phyloP scores from a whole-genome alignment of 805 yeast genomes.

The Danielozyma ontarioensis region DNA sequence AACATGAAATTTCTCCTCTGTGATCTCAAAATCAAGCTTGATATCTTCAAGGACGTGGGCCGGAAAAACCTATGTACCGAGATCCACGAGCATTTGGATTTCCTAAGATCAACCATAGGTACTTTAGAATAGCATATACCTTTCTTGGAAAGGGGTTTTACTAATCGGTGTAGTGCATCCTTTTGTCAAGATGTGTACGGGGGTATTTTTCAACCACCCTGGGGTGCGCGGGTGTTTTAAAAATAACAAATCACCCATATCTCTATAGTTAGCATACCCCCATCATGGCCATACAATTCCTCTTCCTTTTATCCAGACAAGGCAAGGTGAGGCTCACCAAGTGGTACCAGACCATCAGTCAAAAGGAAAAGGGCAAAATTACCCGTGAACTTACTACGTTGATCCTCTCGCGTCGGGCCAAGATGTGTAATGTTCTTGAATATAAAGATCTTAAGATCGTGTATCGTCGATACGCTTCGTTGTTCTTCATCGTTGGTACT shows the following conservation, averaged over 20 bases:
- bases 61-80: conserved; percentile 45
- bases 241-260: too few relatives aligned
- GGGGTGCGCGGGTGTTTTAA: too few relatives aligned
- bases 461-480: conserved; percentile 88
- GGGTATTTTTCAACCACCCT: too few relatives aligned
- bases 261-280: too few relatives aligned
- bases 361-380: conserved; percentile 79
- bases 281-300: conserved; percentile 69
- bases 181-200: too few relatives aligned
- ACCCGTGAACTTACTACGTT: conserved; percentile 82
- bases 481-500: conserved; percentile 85
- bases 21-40: conserved; percentile 41
- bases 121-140: conserved; percentile 30
- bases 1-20: conserved; percentile 53
- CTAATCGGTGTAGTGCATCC: too few relatives aligned
- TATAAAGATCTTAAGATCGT: conserved; percentile 80
- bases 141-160: neutral
- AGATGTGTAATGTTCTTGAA: conserved; percentile 93
- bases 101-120: conserved; percentile 32
- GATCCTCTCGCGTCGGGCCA: conserved; percentile 78
- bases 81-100: conserved; percentile 40
- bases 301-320: conserved; percentile 83
- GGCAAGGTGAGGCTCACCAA: conserved; percentile 91
- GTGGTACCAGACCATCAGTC: conserved; percentile 85
- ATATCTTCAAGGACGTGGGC: conserved; percentile 37